Evolutionary conservation across 2,329 filamentous ascomycete genomes (phyloP).

Genomic region (Fusarium mundagurra): DNA sequence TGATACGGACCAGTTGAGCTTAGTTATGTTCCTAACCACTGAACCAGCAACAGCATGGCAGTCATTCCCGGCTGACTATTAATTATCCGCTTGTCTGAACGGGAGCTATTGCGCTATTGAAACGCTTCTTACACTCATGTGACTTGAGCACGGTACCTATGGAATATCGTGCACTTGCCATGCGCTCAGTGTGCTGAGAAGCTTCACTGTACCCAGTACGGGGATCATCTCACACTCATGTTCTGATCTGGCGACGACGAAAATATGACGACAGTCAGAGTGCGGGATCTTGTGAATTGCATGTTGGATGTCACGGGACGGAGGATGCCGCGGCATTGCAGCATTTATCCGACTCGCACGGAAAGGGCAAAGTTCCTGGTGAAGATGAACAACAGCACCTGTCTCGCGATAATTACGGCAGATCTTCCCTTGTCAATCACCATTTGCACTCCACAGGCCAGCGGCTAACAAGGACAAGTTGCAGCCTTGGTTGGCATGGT

Average conservation of each 20-base stretch:
- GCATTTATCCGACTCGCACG: conserved; percentile 17
- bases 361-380: conserved; percentile 20
- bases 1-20: not conserved
- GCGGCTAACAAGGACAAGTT: not conserved
- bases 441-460: conserved; percentile 24
- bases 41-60: not conserved
- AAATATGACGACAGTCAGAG: conserved; percentile 14
- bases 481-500: not conserved
- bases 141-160: not conserved
- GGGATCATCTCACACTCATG: not conserved
- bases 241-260: conserved; percentile 14
- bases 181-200: not conserved
- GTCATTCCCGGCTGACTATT: not conserved
- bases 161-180: not conserved
- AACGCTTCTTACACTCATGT: not conserved
- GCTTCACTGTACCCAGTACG: conserved; percentile 2
- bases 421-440: conserved; percentile 33
- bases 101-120: not conserved
- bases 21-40: not conserved
- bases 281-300: conserved; percentile 20
- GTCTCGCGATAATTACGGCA: conserved; percentile 39
- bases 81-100: not conserved
- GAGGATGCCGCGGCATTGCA: conserved; percentile 32
- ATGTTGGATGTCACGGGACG: not conserved
- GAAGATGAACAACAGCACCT: conserved; percentile 25